Percentiles rank a stretch among this genome's conserved stretches.
Evolutionary conservation across 73 alveolate genomes (phyloP).

Genomic region (Urostyla sp.): DNA sequence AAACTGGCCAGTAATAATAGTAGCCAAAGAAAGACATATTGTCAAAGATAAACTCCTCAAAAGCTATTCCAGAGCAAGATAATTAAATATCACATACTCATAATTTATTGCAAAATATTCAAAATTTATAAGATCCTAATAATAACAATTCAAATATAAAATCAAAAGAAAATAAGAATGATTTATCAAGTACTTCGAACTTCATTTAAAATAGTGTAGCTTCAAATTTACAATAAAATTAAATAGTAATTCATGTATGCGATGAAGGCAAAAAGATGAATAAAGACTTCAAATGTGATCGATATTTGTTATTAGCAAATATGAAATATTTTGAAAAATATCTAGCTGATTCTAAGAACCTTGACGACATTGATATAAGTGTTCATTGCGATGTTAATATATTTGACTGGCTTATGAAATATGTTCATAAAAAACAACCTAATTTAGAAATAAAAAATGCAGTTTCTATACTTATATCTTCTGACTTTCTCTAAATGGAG

Average conservation of each 20-base stretch:
- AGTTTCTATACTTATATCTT: slow-evolving; percentile 75
- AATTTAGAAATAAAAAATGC: slow-evolving; percentile 64
- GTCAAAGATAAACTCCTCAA: slow-evolving; percentile 41
- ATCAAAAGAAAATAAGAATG: not conserved
- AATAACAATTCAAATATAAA: not conserved
- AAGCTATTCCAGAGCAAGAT: slow-evolving; percentile 1
- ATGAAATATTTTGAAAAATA: slow-evolving; percentile 85
- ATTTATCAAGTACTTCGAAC: slow-evolving; percentile 7
- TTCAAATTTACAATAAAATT: not conserved
- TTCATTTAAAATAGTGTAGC: not conserved
- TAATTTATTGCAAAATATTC: not conserved
- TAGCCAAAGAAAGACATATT: slow-evolving; percentile 6
- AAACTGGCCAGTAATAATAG: slow-evolving; percentile 1
- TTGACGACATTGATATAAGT: slow-evolving; percentile 74
- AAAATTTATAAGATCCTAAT: not conserved
- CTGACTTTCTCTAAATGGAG: slow-evolving; percentile 76
- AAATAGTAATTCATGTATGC: slow-evolving; percentile 74
- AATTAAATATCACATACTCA: not conserved
- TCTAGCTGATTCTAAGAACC: slow-evolving; percentile 52
- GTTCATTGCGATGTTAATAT: slow-evolving; percentile 83
- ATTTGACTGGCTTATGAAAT: slow-evolving; percentile 80
- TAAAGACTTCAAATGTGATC: slow-evolving; percentile 73
- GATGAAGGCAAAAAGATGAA: slow-evolving; percentile 74
- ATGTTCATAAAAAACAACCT: slow-evolving; percentile 61
- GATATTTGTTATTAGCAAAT: slow-evolving; percentile 50